Evolutionary conservation across 345 rosid genomes (phyloP), one percentile per base, ranked within the genome.

Genomic region (Melastoma malabathricum): DNA sequence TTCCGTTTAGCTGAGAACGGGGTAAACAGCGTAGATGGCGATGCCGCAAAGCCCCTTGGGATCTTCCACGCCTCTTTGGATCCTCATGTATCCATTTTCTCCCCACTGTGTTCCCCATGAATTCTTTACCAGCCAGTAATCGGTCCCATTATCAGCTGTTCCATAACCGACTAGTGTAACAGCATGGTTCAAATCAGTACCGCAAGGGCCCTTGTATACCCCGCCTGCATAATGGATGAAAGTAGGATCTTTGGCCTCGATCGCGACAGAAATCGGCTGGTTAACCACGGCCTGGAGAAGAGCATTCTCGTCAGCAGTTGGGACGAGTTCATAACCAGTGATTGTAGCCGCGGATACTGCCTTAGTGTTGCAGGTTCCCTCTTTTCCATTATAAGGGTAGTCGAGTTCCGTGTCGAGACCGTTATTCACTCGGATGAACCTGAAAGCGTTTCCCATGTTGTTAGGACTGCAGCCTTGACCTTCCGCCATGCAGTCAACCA

Each of bases 101-200:
- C 81, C 83, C 83, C 83, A 82, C 19, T 52, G 15, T 0, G 43
- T 19, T 1, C 86, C 86, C 83, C 90, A 79, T 1, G 90, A 82
- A 51, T 79, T 79, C 81, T 79, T 79, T 13, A 71, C 64, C 60
- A 73, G 29, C 84, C 80, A 80, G 44, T 80, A 80, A 60, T 71
- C 68, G 3, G 59, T 58, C 19, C 80, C 86, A 8, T 60, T 66
- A 4, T 15, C 44, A 34, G 20, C 54, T 14, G 57, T 59, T 14
- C 82, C 84, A 14, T 80, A 78, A 16, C 92, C 92, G 34, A 80
- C 66, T 0, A 70, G 51, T 0, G 79, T 72, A 19, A 77, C 75
- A 13, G 67, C 82, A 55, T 78, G 93, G 59, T 64, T 51, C 7
- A 59, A 27, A 12, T 18, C 1, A 0, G 59, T 71, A 16, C 58